Percentiles rank a stretch among this genome's conserved stretches.
These are phyloP conservation scores for Debaryomycetaceae sp. DNA, from an alignment of 1,139 yeast species.

Conservation along the genomic window DNA sequence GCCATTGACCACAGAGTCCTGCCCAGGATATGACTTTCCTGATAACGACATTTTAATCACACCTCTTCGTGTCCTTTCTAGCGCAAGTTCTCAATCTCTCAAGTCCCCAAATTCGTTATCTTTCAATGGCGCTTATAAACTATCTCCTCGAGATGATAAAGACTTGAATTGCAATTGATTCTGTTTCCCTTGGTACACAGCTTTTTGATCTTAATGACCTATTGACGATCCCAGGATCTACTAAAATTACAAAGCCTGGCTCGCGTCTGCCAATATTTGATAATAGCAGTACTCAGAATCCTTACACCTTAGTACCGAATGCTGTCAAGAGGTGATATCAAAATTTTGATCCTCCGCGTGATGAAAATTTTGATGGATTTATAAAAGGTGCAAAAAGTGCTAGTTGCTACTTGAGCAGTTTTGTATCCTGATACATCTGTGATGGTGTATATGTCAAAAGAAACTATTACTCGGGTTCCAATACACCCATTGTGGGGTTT, in stretches of 20 bases:
- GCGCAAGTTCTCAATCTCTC: neutral
- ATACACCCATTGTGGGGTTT: too few relatives aligned
- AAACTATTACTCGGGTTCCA: too few relatives aligned
- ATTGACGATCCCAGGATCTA: too few relatives aligned
- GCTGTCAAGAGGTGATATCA: neutral
- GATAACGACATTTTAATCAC: conserved; percentile 6
- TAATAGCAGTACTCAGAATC: too few relatives aligned
- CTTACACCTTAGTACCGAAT: too few relatives aligned
- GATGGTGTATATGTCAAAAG: too few relatives aligned
- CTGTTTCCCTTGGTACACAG: too few relatives aligned
- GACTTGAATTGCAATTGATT: neutral
- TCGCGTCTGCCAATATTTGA: too few relatives aligned
- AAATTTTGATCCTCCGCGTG: conserved; percentile 1
- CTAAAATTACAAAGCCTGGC: too few relatives aligned
- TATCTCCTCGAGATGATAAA: neutral
- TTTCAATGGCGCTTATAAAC: neutral
- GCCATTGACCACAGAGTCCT: neutral
- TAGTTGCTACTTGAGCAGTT: neutral
- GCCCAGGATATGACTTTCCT: conserved; percentile 9
- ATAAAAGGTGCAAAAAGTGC: neutral
- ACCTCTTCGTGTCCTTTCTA: neutral
- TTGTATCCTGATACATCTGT: too few relatives aligned
- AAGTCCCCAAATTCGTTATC: neutral
- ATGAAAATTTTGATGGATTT: neutral
- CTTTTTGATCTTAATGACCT: too few relatives aligned